Percentiles rank a stretch among this genome's conserved stretches.
These are phyloP conservation scores for Alectoria sarmentosa DNA, from an alignment of 495 filamentous ascomycete species.

Conservation along the genomic window DNA sequence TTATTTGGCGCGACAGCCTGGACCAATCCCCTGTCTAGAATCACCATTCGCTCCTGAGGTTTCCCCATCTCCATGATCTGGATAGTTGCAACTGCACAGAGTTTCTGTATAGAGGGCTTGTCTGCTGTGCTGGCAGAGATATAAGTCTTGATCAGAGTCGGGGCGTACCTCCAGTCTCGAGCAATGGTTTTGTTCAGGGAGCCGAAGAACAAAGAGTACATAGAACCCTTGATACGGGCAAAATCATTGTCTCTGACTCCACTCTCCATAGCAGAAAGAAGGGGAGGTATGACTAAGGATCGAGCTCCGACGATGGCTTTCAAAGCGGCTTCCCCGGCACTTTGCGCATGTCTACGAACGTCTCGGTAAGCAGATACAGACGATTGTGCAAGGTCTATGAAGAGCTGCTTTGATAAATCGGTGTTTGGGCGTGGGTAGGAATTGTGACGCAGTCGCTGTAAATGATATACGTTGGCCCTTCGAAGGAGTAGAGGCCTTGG, in stretches of 20 bases:
- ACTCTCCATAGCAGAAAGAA: conserved; percentile 70
- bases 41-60: conserved; percentile 74
- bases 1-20: conserved; percentile 63
- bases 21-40: conserved; percentile 68
- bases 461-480: conserved; percentile 87
- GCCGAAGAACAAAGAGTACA: conserved; percentile 84
- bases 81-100: conserved; percentile 73
- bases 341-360: conserved; percentile 86
- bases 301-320: conserved; percentile 83
- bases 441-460: conserved; percentile 89
- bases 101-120: conserved; percentile 86
- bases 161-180: conserved; percentile 88
- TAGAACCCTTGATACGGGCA: conserved; percentile 84
- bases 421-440: conserved; percentile 77
- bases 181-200: conserved; percentile 82
- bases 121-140: conserved; percentile 85
- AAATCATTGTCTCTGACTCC: conserved; percentile 79
- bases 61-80: conserved; percentile 88
- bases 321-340: conserved; percentile 86
- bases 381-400: conserved; percentile 84
- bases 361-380: conserved; percentile 94
- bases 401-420: conserved; percentile 70
- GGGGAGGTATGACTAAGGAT: conserved; percentile 77
- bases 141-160: conserved; percentile 75
- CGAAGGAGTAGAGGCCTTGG: conserved; percentile 82